Evolutionary conservation across 1,284 basidiomycete genomes (phyloP), one percentile per base, ranked within the genome.

Genomic region (Leucoagaricus sp.): DNA sequence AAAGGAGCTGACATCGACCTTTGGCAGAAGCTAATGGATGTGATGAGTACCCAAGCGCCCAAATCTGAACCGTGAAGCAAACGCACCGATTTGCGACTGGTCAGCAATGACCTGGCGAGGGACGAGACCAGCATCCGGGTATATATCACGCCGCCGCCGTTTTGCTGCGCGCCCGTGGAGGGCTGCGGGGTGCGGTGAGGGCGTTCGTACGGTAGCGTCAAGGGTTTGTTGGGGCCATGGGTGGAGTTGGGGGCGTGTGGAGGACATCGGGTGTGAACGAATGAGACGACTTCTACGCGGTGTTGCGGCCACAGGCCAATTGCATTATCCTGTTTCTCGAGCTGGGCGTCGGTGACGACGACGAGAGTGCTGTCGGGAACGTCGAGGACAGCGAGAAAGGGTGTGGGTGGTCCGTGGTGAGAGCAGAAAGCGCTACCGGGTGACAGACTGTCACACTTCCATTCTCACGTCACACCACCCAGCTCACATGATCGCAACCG

Each of bases 101-200:
- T 75, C 75, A 2, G 70, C 64, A 7, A 76, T 69, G 4, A 69
- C 63, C 63, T 77, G 76, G 48, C 75, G 63, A 47, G 65, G 60
- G 17, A 55, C 49, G 15, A 61, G 29, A n/a, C n/a, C 42, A 26
- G 10, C 19, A 28, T 41, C 26, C 21, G 53, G 25, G n/a, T 41
- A 26, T 13, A 55, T 10, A 36, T 57, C 55, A 33, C 55, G 55
- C 53, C 58, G 48, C 41, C 60, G 57, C 21, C 60, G 44, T 48
- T 58, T 61, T 15, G 58, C 44, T n/a, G 58, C 48, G 19, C 60
- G 55, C 15, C 49, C 49, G 48, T 55, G 23, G 49, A 34, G 34
- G 13, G 45, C 23, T 41, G 58, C 38, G 31, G 55, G 56, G 23
- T 23, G 60, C 53, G 49, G 51, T 28, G 57, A 17, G 5, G 58